Conservation (phyloP, 2,329 filamentous ascomycete genomes). For the Arachnomyces sp. region DNA sequence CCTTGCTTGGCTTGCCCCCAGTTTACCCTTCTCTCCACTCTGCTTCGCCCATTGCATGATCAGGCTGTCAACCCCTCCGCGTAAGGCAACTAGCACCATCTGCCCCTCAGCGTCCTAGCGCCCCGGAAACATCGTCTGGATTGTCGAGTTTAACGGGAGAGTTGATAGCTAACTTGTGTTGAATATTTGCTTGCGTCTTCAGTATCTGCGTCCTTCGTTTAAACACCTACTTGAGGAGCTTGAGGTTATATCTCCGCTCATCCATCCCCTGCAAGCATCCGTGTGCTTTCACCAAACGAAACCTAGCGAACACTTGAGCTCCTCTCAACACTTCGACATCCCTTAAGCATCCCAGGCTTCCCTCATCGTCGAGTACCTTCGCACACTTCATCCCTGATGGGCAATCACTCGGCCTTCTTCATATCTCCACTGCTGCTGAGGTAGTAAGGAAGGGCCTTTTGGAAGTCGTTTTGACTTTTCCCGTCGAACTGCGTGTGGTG, state of each 20-base stretch:
- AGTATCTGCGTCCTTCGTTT: neutral
- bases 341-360: neutral
- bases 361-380: neutral
- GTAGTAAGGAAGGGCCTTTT: conserved; percentile 4
- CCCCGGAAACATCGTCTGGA: too few species aligned
- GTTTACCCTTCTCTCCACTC: too few species aligned
- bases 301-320: too few species aligned
- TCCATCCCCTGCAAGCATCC: too few species aligned
- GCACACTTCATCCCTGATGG: conserved; percentile 8
- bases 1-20: too few species aligned
- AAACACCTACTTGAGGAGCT: too few species aligned
- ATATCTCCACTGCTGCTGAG: conserved; percentile 7
- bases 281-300: too few species aligned
- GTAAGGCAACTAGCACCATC: neutral
- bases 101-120: too few species aligned
- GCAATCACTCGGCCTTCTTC: conserved; percentile 3
- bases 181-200: neutral
- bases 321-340: too few species aligned
- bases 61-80: neutral
- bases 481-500: neutral
- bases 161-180: too few species aligned
- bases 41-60: too few species aligned
- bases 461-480: neutral
- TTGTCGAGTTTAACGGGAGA: neutral
- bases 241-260: too few species aligned